phyloP scores from a whole-genome alignment of 2,329 filamentous ascomycete species.

The Diaporthe citrichinensis region DNA sequence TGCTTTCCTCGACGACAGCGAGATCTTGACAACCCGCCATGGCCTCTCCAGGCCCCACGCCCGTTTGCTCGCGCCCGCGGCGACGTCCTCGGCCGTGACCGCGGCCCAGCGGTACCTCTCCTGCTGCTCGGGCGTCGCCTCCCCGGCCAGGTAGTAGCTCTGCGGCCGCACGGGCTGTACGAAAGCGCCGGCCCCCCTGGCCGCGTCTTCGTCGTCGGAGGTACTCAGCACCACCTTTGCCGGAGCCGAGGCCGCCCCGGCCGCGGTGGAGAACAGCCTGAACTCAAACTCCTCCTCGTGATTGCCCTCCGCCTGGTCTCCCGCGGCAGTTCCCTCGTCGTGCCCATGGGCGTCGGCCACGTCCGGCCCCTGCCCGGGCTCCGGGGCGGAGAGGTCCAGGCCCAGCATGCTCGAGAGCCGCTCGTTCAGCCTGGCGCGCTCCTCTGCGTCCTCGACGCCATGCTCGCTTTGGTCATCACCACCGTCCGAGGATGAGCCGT shows the following conservation, averaged over 20 bases:
- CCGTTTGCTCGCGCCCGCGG: constrained; percentile 57
- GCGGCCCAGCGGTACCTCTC: constrained; percentile 61
- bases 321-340: not conserved
- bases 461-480: constrained; percentile 48
- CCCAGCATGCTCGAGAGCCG: constrained; percentile 63
- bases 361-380: not conserved
- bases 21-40: constrained; percentile 68
- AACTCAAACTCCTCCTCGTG: constrained; percentile 66
- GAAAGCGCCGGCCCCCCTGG: constrained; percentile 55
- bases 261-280: constrained; percentile 66
- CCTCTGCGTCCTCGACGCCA: constrained; percentile 53
- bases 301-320: constrained; percentile 45
- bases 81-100: constrained; percentile 66
- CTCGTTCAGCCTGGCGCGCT: constrained; percentile 61
- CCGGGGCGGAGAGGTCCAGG: constrained; percentile 50
- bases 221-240: constrained; percentile 64
- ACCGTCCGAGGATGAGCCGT: constrained; percentile 53
- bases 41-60: constrained; percentile 73
- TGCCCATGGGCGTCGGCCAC: not conserved
- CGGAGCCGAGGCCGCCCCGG: constrained; percentile 49
- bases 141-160: constrained; percentile 64
- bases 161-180: constrained; percentile 57
- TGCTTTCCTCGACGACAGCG: constrained; percentile 48
- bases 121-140: constrained; percentile 54
- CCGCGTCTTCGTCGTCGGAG: constrained; percentile 54